phyloP scores from a whole-genome alignment of 2,329 filamentous ascomycete species.

The Fusarium sp. region DNA sequence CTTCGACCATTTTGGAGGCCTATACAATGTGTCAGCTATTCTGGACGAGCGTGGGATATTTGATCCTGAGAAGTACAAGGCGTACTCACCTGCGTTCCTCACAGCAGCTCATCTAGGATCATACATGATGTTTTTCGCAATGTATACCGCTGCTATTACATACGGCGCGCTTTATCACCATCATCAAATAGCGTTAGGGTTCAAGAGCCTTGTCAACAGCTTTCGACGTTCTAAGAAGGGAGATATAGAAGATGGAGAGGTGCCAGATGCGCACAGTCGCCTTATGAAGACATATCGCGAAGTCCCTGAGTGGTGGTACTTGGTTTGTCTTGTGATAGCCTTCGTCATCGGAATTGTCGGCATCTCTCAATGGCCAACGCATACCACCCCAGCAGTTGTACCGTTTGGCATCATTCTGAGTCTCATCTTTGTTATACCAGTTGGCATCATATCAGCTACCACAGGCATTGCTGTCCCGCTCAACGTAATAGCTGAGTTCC shows the following conservation, averaged over 20 bases:
- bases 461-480: conserved; percentile 54
- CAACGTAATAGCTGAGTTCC: conserved; percentile 59
- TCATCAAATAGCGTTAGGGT: conserved; percentile 49
- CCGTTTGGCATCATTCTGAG: conserved; percentile 54
- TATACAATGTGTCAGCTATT: conserved; percentile 51
- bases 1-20: conserved; percentile 51
- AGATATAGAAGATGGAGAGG: conserved; percentile 29
- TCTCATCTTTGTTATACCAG: conserved; percentile 54
- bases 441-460: conserved; percentile 56
- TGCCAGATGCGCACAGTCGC: conserved; percentile 54
- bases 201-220: conserved; percentile 46
- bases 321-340: conserved; percentile 44
- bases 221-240: conserved; percentile 40
- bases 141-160: conserved; percentile 52
- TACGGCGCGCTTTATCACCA: conserved; percentile 54
- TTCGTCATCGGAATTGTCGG: conserved; percentile 48
- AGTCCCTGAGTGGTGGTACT: conserved; percentile 60
- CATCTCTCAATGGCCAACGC: conserved; percentile 52
- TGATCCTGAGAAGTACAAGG: conserved; percentile 49
- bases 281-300: conserved; percentile 59
- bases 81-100: conserved; percentile 55
- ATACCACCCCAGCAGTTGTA: conserved; percentile 54
- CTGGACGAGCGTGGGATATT: conserved; percentile 49
- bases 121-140: conserved; percentile 54
- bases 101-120: conserved; percentile 47